Base-by-base conservation (phyloP, 441 rosid species). In the Kokia cookei region DNA sequence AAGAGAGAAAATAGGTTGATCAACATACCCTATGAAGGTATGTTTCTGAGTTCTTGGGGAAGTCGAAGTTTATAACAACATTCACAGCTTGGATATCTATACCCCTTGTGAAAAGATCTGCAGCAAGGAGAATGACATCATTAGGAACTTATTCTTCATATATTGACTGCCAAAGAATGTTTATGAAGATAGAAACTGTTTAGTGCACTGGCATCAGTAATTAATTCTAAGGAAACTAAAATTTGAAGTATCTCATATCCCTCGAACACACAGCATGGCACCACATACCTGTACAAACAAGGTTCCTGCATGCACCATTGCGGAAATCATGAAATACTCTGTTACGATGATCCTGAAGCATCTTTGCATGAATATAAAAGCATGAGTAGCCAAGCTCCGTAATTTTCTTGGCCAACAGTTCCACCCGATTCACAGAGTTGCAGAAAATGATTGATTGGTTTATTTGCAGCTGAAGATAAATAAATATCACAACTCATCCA, bases 281-380 rank as follows among this genome's bases (percentile, higher is more conserved):
- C 64, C 53, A 61, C 88, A 78, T 87, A 94, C 99, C 99, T 69
- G 99, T 94, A 71, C 99, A 94, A 81, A 94, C 99, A 83, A 94
- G 98, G 84, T 94, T 94, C 84, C 99, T 88, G 87, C 99, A 94
- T 84, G 99, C 99, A 69, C 98, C 99, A 80, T 94, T 94, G 78
- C 99, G 99, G 82, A 94, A 94, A 78, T 94, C 98, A 83, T 94
- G 99, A 82, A 94, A 94, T 62, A 94, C 99, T 81, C 99, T 86
- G 79, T 94, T 94, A 43, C 99, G 98, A 82, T 94, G 99, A 78
- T 94, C 99, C 82, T 93, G 99, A 84, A 94, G 90, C 99, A 94
- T 94, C 85, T 94, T 94, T 45, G 99, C 98, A 82, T 94, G 99
- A 60, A 94, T 94, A 79, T 94, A 94, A 82, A 94, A 94, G 83